Evolutionary conservation across 1,284 basidiomycete species (phyloP).

Genomic region (Chalciporus sp.): DNA sequence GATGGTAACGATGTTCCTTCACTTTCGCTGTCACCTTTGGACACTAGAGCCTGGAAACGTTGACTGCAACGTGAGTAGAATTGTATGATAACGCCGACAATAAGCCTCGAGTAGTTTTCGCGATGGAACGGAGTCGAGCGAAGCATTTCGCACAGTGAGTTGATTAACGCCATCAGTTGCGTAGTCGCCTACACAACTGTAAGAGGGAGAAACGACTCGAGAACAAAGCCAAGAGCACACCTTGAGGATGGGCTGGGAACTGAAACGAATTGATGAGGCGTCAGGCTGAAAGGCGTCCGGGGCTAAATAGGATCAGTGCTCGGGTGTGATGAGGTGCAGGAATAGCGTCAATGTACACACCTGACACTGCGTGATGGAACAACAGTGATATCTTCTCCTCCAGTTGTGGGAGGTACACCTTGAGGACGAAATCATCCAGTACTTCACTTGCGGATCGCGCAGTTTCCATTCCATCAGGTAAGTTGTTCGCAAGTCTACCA

Average conservation of each 20-base stretch:
- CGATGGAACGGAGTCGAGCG: constrained; percentile 94
- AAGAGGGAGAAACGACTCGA: constrained; percentile 2
- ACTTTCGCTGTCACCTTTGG: constrained; percentile 40
- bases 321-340: not conserved
- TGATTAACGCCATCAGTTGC: constrained; percentile 88
- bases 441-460: constrained; percentile 74
- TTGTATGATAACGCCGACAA: constrained; percentile 94
- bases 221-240: constrained; percentile 41
- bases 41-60: constrained; percentile 78
- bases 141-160: constrained; percentile 92
- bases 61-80: constrained; percentile 95
- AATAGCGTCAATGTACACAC: constrained; percentile 42
- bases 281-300: constrained; percentile 87
- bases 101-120: constrained; percentile 92
- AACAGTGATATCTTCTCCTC: constrained; percentile 92
- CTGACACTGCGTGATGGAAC: constrained; percentile 85
- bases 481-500: constrained; percentile 66
- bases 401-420: constrained; percentile 91
- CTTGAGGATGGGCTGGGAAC: constrained; percentile 77
- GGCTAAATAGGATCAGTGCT: constrained; percentile 44
- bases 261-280: constrained; percentile 61
- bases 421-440: constrained; percentile 93
- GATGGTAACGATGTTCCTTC: constrained; percentile 48
- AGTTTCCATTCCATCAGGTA: constrained; percentile 76
- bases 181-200: constrained; percentile 63